A percentile compares a stretch with the other conserved stretches of the same genome.
Conservation (phyloP, 371 early-diverging fungal species). For the Rhizopus arrhizus region DNA sequence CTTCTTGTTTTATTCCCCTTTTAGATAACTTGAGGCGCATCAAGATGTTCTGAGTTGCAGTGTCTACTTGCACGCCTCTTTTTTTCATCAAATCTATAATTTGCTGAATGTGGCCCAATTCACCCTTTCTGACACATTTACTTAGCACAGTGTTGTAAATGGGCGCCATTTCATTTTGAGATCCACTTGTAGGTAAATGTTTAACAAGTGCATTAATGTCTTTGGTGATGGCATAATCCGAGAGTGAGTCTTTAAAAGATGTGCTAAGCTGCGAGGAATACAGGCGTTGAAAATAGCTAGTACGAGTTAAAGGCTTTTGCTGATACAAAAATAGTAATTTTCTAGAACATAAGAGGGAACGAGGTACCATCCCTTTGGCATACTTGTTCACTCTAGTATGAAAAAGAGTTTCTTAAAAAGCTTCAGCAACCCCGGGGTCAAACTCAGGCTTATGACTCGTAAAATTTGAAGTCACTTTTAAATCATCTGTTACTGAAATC, state of each 20-base stretch:
- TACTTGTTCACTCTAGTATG: constrained; percentile 20
- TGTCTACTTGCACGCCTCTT: constrained; percentile 23
- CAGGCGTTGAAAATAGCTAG: not conserved
- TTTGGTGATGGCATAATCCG: constrained; percentile 9
- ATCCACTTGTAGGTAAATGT: constrained; percentile 8
- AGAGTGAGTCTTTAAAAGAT: constrained; percentile 6
- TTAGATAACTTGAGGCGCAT: constrained; percentile 23
- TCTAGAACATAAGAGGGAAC: constrained; percentile 33
- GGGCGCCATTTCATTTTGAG: not conserved
- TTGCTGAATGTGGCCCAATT: constrained; percentile 27
- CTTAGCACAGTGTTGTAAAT: constrained; percentile 35
- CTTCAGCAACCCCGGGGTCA: not conserved
- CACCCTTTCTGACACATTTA: constrained; percentile 16
- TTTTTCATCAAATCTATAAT: constrained; percentile 30
- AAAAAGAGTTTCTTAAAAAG: not conserved
- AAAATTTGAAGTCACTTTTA: constrained; percentile 5
- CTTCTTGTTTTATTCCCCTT: not conserved
- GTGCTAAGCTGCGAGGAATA: not conserved
- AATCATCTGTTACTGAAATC: not conserved
- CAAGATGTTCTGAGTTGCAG: constrained; percentile 37
- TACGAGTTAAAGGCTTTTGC: not conserved
- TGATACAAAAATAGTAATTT: constrained; percentile 10
- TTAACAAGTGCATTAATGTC: constrained; percentile 12
- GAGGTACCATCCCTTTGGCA: constrained; percentile 36
- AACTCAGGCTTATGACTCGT: constrained; percentile 1